Evolutionary conservation across 345 rosid genomes (phyloP).

Genomic region (Chamaenerion angustifolium): DNA sequence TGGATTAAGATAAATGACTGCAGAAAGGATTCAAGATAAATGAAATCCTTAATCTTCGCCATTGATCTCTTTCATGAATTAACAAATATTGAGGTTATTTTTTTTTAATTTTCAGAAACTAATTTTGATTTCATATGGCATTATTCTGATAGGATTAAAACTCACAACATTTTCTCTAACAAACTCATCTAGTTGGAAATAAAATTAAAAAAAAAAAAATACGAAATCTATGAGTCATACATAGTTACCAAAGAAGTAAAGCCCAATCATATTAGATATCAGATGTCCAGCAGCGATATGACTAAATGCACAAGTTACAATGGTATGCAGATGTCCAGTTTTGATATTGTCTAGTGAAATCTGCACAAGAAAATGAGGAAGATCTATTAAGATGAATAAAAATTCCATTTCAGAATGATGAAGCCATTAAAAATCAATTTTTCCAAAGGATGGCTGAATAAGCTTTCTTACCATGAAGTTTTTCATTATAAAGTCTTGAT

Average conservation of each 20-base stretch:
- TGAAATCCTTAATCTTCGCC: too few relatives aligned
- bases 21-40: too few relatives aligned
- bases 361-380: conserved; percentile 22
- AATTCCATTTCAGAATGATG: background rate
- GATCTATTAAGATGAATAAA: too few relatives aligned
- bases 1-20: too few relatives aligned
- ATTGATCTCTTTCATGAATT: too few relatives aligned
- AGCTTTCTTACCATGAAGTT: conserved; percentile 60
- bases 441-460: background rate
- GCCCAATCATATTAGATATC: conserved; percentile 78
- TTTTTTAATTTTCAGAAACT: too few relatives aligned
- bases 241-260: conserved; percentile 70
- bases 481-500: conserved; percentile 42
- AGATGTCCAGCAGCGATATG: conserved; percentile 54
- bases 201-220: background rate
- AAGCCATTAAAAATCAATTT: background rate
- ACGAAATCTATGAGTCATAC: conserved; percentile 30
- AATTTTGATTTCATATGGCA: too few relatives aligned
- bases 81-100: too few relatives aligned
- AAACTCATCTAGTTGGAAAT: too few relatives aligned
- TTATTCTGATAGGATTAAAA: too few relatives aligned
- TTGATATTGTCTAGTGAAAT: conserved; percentile 62
- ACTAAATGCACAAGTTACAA: conserved; percentile 83
- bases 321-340: conserved; percentile 51
- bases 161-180: too few relatives aligned